Base-by-base conservation (phyloP, 1,284 basidiomycete genomes). In the Trametes hirsuta region DNA sequence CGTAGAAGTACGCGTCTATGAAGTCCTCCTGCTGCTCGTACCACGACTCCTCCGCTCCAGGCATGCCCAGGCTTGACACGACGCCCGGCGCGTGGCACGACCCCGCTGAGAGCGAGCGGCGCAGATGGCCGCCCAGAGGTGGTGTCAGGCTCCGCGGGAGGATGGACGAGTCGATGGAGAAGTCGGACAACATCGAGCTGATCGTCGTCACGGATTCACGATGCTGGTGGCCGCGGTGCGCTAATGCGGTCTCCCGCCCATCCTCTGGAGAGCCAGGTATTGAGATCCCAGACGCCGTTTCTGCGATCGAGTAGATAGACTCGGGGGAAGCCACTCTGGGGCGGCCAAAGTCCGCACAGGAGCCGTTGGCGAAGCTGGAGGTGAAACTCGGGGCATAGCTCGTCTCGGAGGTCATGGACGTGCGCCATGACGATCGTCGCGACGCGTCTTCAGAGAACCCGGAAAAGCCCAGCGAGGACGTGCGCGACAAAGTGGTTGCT, bases 181-280 rank as follows among this genome's bases (percentile, higher is more conserved):
- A 72, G 45, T 81, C 79, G 0, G 85, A 84, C 74, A 84, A 75
- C 64, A 86, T 72, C 1, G 87, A 87, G 48, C 81, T 81, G 62
- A 90, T 76, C 60, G 85, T 89, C 47, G 76, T 78, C 55, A 84
- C 77, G 5, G 86, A 87, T 46, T 77, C 76, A 37, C 83, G 70
- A 34, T 72, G 65, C 5, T 53, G 69, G 59, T 64, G 69, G 12
- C 47, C 39, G 12, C 37, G 42, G 42, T 45, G 36, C 18, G 48
- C 62, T 22, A 65, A 47, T n/a, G 62, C 61, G 0, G 64, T 65
- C 24, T 36, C 56, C 37, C 56, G 56, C 3, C 56, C 56, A 25
- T 46, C 49, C 1, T 3, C 48, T 15, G n/a, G 47, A 35, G 18
- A 2, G 8, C 36, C 25, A 18, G 48, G 55, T 35, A 59, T 54